Conservation (phyloP, 1,139 yeast species). For the Blastobotrys proliferans region DNA sequence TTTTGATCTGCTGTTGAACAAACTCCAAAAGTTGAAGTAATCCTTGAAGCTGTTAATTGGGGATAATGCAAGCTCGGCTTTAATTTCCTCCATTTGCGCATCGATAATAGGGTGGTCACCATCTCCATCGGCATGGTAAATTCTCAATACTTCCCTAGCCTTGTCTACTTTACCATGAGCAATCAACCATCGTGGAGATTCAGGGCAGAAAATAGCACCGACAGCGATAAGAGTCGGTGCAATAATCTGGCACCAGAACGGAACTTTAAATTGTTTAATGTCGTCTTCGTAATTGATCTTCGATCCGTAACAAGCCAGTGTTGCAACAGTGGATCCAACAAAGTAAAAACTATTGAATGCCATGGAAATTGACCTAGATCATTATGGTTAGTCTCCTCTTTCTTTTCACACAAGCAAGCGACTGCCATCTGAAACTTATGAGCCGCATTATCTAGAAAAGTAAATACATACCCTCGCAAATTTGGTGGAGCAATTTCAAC, state of each 20-base stretch:
- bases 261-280: conserved; percentile 43
- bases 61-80: conserved; percentile 12
- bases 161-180: conserved; percentile 42
- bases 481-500: conserved; percentile 35
- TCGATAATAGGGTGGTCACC: conserved; percentile 17
- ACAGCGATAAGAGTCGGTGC: conserved; percentile 44
- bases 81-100: conserved; percentile 16
- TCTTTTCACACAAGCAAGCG: too few species aligned
- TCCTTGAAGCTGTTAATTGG: conserved; percentile 14
- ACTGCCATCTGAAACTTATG: background rate
- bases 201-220: conserved; percentile 61
- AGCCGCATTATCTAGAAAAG: background rate
- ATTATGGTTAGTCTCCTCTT: background rate
- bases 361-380: conserved; percentile 29
- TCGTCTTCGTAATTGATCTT: conserved; percentile 16
- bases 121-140: conserved; percentile 21
- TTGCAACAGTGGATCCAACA: conserved; percentile 46
- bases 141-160: conserved; percentile 38
- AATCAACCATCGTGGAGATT: conserved; percentile 63
- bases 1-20: conserved; percentile 15
- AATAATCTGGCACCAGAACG: conserved; percentile 43
- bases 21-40: conserved; percentile 15
- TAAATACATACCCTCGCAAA: conserved; percentile 37
- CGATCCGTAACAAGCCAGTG: conserved; percentile 25
- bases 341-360: conserved; percentile 44